Conservation (phyloP, 345 rosid genomes). For the Noccaea caerulescens region DNA sequence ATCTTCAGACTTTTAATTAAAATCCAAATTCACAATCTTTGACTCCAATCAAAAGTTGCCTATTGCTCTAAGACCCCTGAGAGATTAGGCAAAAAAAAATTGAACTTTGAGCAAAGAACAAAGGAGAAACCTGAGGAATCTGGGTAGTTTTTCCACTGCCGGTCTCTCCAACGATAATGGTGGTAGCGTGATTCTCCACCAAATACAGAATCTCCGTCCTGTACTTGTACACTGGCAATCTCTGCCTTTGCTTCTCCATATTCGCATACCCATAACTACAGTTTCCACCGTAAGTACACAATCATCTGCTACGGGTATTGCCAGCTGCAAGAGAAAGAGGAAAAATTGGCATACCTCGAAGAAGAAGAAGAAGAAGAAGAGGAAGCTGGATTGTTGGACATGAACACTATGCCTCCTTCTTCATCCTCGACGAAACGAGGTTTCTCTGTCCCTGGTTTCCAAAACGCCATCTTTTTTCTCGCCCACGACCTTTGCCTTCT, state of each 20-base stretch:
- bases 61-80: neutral
- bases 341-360: conserved; percentile 48
- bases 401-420: conserved; percentile 87
- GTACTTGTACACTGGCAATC: conserved; percentile 88
- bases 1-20: neutral
- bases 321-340: neutral
- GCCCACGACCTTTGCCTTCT: conserved; percentile 6
- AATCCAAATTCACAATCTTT: neutral
- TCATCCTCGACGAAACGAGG: conserved; percentile 87
- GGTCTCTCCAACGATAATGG: conserved; percentile 92
- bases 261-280: conserved; percentile 67
- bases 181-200: conserved; percentile 91
- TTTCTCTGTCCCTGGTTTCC: conserved; percentile 93
- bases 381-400: conserved; percentile 58
- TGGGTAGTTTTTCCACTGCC: conserved; percentile 99
- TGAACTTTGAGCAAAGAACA: neutral
- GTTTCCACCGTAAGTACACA: neutral
- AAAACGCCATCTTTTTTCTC: conserved; percentile 61
- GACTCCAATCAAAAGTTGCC: neutral
- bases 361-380: conserved; percentile 64
- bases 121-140: conserved; percentile 77
- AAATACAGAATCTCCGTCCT: conserved; percentile 76
- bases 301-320: neutral
- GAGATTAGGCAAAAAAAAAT: neutral
- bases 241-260: conserved; percentile 85